Conservation (phyloP, 2,329 filamentous ascomycete species). For the Nemania sp. region DNA sequence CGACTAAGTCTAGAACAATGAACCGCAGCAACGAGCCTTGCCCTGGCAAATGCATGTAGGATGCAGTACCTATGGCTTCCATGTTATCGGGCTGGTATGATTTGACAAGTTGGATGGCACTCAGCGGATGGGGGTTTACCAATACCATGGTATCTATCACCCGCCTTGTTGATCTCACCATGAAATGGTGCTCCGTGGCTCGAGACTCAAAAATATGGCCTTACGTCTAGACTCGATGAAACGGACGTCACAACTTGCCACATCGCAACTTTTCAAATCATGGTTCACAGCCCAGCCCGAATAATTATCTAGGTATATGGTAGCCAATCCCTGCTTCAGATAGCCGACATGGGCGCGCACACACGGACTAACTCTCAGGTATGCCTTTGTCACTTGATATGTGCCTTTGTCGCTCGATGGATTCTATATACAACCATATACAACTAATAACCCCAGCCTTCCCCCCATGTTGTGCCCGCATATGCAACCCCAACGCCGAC, state of each 20-base stretch:
- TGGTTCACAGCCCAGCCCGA: no score
- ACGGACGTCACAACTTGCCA: no score
- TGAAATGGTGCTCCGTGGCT: no score
- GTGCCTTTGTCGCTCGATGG: not conserved
- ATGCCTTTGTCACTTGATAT: no score
- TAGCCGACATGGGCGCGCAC: no score
- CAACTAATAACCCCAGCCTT: no score
- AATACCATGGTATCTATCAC: not conserved
- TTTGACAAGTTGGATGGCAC: not conserved
- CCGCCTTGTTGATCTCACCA: not conserved
- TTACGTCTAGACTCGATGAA: no score
- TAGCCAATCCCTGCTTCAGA: no score
- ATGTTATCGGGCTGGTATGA: not conserved
- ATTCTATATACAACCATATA: not conserved
- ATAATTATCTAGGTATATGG: no score
- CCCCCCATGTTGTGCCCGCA: conserved; percentile 9
- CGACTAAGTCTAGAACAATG: conserved; percentile 45
- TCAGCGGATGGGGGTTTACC: not conserved
- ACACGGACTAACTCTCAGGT: no score
- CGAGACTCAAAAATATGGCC: no score
- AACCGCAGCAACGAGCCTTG: not conserved
- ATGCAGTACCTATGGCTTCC: not conserved
- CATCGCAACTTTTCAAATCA: no score
- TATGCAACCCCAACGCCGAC: not conserved
- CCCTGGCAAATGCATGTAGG: conserved; percentile 5